A percentile compares a stretch with the other conserved stretches of the same genome.
Conservation (phyloP, 495 filamentous ascomycete species). For the Talaromyces liani region DNA sequence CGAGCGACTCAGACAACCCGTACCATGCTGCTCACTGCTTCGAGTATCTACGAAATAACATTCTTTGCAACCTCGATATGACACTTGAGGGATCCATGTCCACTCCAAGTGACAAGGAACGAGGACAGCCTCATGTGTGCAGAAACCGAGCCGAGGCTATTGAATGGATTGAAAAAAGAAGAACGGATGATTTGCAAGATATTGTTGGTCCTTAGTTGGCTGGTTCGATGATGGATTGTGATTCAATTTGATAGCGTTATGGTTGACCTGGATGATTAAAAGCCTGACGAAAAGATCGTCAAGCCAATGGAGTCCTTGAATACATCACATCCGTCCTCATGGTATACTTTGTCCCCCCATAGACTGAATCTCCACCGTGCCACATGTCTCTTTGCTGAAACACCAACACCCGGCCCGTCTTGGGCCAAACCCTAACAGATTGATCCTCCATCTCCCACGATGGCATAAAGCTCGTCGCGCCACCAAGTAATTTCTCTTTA, state of each 20-base stretch:
- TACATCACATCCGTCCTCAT: constrained; percentile 78
- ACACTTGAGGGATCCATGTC: constrained; percentile 20
- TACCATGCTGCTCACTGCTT: constrained; percentile 24
- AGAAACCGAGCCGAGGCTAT: constrained; percentile 20
- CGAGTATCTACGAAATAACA: constrained; percentile 22
- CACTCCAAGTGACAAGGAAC: constrained; percentile 14
- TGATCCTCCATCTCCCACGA: constrained; percentile 33
- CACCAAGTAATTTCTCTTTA: constrained; percentile 34
- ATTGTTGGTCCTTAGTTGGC: constrained; percentile 18
- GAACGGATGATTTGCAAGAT: constrained; percentile 23
- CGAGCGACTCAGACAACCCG: constrained; percentile 16
- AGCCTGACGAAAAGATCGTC: not conserved
- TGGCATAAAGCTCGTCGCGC: constrained; percentile 55
- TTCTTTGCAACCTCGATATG: constrained; percentile 23
- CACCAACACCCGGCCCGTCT: constrained; percentile 61
- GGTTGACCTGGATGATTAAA: not conserved
- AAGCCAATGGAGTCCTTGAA: not conserved
- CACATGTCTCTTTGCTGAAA: constrained; percentile 67
- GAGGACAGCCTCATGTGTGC: constrained; percentile 23
- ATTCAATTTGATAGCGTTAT: not conserved
- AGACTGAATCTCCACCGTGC: constrained; percentile 71
- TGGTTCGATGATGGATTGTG: not conserved
- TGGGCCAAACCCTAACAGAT: constrained; percentile 59
- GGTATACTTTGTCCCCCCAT: constrained; percentile 66
- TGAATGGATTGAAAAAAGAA: constrained; percentile 22